A percentile compares a stretch with the other conserved stretches of the same genome.
Conservation (phyloP, 768 basidiomycete species). For the Baorangia bicolor region DNA sequence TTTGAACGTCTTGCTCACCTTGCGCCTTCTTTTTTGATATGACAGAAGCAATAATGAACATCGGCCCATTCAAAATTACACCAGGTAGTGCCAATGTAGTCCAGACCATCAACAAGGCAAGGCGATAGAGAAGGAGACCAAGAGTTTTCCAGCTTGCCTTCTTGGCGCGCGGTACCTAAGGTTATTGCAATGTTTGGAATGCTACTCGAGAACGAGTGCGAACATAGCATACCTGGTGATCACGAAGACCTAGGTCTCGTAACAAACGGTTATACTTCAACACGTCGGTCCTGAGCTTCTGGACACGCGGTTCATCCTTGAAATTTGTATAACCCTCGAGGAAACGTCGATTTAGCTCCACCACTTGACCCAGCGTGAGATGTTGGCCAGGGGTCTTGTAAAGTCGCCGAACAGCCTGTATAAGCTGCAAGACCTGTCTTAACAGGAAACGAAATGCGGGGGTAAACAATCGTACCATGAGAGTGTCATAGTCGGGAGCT, state of each 20-base stretch:
- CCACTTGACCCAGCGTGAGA: slow-evolving; percentile 91
- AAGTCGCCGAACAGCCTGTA: slow-evolving; percentile 90
- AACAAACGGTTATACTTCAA: slow-evolving; percentile 87
- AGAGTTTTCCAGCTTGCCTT: slow-evolving; percentile 86
- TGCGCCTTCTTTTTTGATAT: slow-evolving; percentile 89
- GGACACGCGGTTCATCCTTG: slow-evolving; percentile 88
- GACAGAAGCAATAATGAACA: slow-evolving; percentile 86
- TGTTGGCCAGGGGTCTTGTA: slow-evolving; percentile 95
- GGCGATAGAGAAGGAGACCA: slow-evolving; percentile 79
- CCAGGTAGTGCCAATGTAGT: slow-evolving; percentile 84
- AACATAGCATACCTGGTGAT: slow-evolving; percentile 70
- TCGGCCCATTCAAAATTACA: slow-evolving; percentile 86
- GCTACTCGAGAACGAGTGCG: not conserved
- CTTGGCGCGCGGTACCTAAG: slow-evolving; percentile 81
- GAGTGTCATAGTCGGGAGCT: slow-evolving; percentile 95
- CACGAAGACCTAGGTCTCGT: slow-evolving; percentile 86
- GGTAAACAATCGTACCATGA: slow-evolving; percentile 69
- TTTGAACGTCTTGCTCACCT: slow-evolving; percentile 44
- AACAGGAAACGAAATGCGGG: not conserved
- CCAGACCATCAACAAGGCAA: slow-evolving; percentile 78
- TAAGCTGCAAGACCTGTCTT: slow-evolving; percentile 53
- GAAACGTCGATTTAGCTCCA: slow-evolving; percentile 90
- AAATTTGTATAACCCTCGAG: slow-evolving; percentile 92
- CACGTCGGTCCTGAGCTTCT: slow-evolving; percentile 75
- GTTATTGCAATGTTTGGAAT: not conserved